These are phyloP conservation scores for Leptomonas pyrrhocoris DNA, from an alignment of 208 protist species.

Conservation along the genomic window DNA sequence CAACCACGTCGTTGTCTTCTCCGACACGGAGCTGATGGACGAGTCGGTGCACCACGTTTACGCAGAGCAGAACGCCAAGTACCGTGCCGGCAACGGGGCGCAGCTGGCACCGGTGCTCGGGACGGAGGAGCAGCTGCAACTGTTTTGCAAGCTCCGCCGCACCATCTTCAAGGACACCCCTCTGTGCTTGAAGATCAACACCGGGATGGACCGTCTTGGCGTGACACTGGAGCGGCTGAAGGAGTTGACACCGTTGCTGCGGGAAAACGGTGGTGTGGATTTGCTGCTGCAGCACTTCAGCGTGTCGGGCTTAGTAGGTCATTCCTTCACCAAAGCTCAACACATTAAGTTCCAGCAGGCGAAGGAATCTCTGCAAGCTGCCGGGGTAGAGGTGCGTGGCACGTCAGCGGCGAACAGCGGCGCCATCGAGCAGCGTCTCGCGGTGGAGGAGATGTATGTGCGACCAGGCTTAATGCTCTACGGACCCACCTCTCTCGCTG, in stretches of 20 bases:
- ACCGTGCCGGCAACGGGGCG: constrained; percentile 23
- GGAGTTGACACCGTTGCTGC: constrained; percentile 40
- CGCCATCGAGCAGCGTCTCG: constrained; percentile 50
- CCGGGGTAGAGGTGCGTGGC: constrained; percentile 51
- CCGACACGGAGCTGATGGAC: constrained; percentile 53
- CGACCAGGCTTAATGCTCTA: constrained; percentile 63
- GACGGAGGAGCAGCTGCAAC: constrained; percentile 36
- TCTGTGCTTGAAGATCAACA: constrained; percentile 59
- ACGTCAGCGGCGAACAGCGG: constrained; percentile 60
- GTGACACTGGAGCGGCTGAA: constrained; percentile 38
- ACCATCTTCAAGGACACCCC: constrained; percentile 46
- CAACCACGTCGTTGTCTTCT: constrained; percentile 48
- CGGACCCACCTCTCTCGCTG: constrained; percentile 41
- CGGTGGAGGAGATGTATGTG: constrained; percentile 52
- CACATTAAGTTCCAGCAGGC: constrained; percentile 45
- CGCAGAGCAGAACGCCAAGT: constrained; percentile 41
- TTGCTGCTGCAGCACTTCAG: constrained; percentile 62
- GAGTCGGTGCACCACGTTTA: constrained; percentile 45
- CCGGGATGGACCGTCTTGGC: constrained; percentile 61
- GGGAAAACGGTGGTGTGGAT: constrained; percentile 45
- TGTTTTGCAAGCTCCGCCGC: constrained; percentile 38
- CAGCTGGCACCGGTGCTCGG: constrained; percentile 43
- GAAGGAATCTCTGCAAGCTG: constrained; percentile 35
- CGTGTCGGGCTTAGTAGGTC: constrained; percentile 42
- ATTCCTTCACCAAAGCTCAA: constrained; percentile 43